Conservation (phyloP, 331 rosid species). For the Cydonia oblonga region DNA sequence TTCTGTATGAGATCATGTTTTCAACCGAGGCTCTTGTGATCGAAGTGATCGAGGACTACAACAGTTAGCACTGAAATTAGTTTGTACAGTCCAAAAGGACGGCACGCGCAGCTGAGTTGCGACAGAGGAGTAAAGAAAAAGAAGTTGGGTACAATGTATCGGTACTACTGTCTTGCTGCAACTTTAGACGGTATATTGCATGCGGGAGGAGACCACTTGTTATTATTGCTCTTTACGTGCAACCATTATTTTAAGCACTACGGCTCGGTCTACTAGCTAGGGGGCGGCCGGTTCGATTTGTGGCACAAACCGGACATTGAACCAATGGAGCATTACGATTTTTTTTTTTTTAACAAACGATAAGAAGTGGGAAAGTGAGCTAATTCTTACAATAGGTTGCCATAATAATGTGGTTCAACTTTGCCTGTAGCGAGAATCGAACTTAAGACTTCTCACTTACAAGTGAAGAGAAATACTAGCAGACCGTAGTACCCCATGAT, state of each 20-base stretch:
- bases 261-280: background rate
- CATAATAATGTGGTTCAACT: no score
- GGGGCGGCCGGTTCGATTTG: background rate
- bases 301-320: background rate
- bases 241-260: background rate
- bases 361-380: no score
- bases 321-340: background rate
- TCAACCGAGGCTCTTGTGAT: background rate
- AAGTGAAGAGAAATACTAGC: no score
- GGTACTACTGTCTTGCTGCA: background rate
- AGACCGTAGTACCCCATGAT: no score
- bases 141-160: background rate
- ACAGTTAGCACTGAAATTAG: background rate
- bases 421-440: accelerated
- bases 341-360: no score
- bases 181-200: background rate
- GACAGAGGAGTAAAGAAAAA: background rate
- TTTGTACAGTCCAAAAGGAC: background rate
- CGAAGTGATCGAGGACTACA: background rate
- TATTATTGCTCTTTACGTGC: background rate
- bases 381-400: no score
- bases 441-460: no score
- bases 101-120: background rate
- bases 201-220: background rate
- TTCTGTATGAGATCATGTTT: background rate